Conservation (phyloP, 1,284 basidiomycete genomes). For the Neolentinus lepideus region DNA sequence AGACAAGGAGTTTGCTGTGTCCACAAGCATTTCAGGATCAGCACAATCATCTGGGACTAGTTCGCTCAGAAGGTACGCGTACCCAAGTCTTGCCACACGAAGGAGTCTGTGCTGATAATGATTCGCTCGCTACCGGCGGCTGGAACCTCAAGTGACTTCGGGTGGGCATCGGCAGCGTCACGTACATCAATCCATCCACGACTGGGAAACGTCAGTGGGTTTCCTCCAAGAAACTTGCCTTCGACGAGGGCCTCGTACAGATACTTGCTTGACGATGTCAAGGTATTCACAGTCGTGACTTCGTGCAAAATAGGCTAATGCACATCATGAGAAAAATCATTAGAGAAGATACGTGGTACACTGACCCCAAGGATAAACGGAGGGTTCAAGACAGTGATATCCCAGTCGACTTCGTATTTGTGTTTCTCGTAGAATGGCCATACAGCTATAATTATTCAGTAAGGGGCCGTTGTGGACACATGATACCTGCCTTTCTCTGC, state of each 20-base stretch:
- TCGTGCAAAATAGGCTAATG: slow-evolving; percentile 41
- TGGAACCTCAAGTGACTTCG: slow-evolving; percentile 40
- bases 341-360: slow-evolving; percentile 19
- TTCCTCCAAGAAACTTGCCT: slow-evolving; percentile 5
- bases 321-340: slow-evolving; percentile 2
- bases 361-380: slow-evolving; percentile 19
- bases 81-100: background rate
- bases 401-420: slow-evolving; percentile 40
- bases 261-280: slow-evolving; percentile 44
- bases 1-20: too few species aligned
- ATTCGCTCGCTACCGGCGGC: slow-evolving; percentile 57
- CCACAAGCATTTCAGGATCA: too few species aligned
- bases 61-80: background rate
- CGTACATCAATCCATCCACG: slow-evolving; percentile 49
- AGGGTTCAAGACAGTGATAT: slow-evolving; percentile 50
- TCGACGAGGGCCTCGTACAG: slow-evolving; percentile 27
- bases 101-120: slow-evolving; percentile 33
- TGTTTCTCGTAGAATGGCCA: slow-evolving; percentile 55
- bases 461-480: too few species aligned
- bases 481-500: slow-evolving; percentile 48
- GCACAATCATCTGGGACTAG: too few species aligned
- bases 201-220: background rate
- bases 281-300: slow-evolving; percentile 30
- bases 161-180: slow-evolving; percentile 54
- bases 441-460: slow-evolving; percentile 24